Percentiles rank a stretch among this genome's conserved stretches.
Evolutionary conservation across 2,329 filamentous ascomycete genomes (phyloP).

Genomic region (Dothistroma septosporum): DNA sequence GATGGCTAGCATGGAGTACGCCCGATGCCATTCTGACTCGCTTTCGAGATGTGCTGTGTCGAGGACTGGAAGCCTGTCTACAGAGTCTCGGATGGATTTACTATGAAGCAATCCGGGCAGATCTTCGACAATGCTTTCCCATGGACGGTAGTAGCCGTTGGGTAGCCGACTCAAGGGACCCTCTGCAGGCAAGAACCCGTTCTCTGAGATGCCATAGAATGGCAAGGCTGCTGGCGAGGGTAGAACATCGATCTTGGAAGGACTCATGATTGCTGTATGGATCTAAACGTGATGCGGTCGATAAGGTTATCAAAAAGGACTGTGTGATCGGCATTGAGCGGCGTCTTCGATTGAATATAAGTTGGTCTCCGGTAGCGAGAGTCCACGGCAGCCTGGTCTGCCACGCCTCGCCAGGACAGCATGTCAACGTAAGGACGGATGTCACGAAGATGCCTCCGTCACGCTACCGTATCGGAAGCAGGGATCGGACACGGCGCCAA

Average conservation of each 20-base stretch:
- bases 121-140: conserved; percentile 79
- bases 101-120: conserved; percentile 78
- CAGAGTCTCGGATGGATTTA: conserved; percentile 69
- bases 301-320: neutral
- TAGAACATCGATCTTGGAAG: conserved; percentile 22
- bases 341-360: neutral
- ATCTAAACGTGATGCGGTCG: neutral
- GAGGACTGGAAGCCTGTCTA: conserved; percentile 76
- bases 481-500: neutral
- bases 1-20: conserved; percentile 73
- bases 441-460: neutral
- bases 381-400: neutral
- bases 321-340: neutral
- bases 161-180: conserved; percentile 72
- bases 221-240: conserved; percentile 21
- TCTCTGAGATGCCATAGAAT: conserved; percentile 26
- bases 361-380: neutral
- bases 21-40: conserved; percentile 84
- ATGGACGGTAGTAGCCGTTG: conserved; percentile 89
- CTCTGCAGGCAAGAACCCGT: conserved; percentile 82
- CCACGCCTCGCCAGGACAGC: neutral
- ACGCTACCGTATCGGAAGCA: neutral
- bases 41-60: conserved; percentile 75
- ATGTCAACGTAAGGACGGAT: neutral
- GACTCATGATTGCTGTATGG: conserved; percentile 24